Base-by-base conservation (phyloP, 495 filamentous ascomycete genomes). In the Evansstolkia leycettana region DNA sequence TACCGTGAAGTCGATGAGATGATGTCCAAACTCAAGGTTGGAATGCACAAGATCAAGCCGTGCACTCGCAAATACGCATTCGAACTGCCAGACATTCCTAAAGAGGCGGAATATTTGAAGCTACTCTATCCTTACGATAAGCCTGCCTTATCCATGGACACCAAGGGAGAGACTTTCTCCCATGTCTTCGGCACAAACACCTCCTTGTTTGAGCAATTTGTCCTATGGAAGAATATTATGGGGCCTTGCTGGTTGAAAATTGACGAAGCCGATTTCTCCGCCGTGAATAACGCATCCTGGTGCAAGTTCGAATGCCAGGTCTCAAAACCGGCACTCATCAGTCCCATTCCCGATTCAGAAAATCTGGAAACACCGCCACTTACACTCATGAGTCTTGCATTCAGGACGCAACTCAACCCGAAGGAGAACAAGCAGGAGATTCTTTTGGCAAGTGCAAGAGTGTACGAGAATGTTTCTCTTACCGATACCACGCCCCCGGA, bases 401-500 rank as follows among this genome's bases (percentile, higher is more conserved):
- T 98, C 58, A 75, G 90, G 31, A 95, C 88, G 2, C 71, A 73
- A 17, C 77, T 94, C 53, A 95, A 95, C 49, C 71, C 75, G 26
- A 94, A 89, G 50, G 85, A 84, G 38, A 98, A 96, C 57, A 96
- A 89, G 60, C 87, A 94, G 45, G 90, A 98, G 57, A 90, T 98
- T 34, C 62, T 98, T 12, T 68, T 88, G 32, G 81, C 85, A 24
- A 94, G 83, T 61, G 84, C 86, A 27, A 73, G 92, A 47, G 76
- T 96, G 14, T 98, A 98, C 43, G 81, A 92, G 41, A 84, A 94
- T 48, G 70, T 98, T 16, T 82, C 79, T 20, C 67, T 96, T 23
- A 81, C 72, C 15, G 87, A 98, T 49, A 90, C 87, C 0, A 92
- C 85, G 0, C 73, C 84, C 0, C 75, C 88, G 12, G 87, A 95